Evolutionary conservation across 345 rosid species (phyloP), one percentile per base, ranked within the genome.

Genomic region (Hevea brasiliensis): DNA sequence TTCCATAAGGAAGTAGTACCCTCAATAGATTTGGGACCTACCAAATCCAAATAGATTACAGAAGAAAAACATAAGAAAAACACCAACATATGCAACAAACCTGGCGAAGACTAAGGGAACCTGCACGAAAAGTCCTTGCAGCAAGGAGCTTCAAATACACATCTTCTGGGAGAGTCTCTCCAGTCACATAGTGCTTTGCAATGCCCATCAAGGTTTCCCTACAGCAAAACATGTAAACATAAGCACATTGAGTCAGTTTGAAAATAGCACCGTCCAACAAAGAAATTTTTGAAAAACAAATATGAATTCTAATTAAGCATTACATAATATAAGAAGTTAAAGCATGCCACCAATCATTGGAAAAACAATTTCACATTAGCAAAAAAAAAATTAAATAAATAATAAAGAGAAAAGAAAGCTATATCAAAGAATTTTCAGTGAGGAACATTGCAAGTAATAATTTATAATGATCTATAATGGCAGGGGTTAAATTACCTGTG

Each of bases 151-250:
- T 91, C 81, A 51, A 72, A 81, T 86, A 91, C 47, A 93, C 90
- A 48, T 89, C 94, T 75, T 93, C 98, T 17, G 96, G 98, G 57
- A 93, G 89, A 76, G 80, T 85, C 81, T 87, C 92, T 57, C 96
- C 94, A 71, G 96, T 90, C 80, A 86, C 86, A 76, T 88, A 90
- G 78, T 93, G 98, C 82, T 89, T 93, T 55, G 98, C 94, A 58
- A 93, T 87, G 83, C 94, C 88, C 92, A 93, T 89, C 82, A 93
- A 82, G 59, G 98, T 93, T 80, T 87, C 96, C 88, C 97, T 93
- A 79, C 68, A 71, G 73, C 51, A 75, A 51, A 60, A 24, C 59
- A 62, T 48, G 67, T 56, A 66, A 68, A 55, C 32, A 37, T 9
- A 44, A 35, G 26, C 67, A 75, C n/a, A 45, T 53, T 53, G 67